These are phyloP conservation scores for Vitellaria paradoxa DNA, from an alignment of 179 eudicot genomes.

Conservation along the genomic window DNA sequence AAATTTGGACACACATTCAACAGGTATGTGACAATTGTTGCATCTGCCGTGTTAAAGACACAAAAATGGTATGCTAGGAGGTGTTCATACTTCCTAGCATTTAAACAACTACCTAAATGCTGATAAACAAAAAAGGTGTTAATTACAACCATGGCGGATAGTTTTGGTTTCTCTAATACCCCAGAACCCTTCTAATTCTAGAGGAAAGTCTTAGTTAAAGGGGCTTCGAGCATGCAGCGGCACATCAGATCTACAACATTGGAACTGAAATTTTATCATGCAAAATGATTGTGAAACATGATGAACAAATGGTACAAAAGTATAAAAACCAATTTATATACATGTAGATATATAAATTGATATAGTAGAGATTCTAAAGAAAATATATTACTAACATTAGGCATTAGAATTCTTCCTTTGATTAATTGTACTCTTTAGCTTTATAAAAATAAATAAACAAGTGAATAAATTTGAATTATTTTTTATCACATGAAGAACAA, in stretches of 20 bases:
- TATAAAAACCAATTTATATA: no score
- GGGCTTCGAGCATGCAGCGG: neutral
- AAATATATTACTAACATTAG: no score
- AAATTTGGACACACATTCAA: no score
- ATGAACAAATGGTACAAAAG: neutral
- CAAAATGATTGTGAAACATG: neutral
- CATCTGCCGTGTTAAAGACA: no score
- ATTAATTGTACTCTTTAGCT: no score
- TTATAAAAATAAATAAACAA: no score
- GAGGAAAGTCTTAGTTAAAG: neutral
- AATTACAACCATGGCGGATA: neutral
- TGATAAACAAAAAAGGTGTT: neutral
- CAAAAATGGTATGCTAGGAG: neutral
- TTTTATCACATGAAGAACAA: neutral
- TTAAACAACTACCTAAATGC: neutral
- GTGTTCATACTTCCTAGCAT: neutral
- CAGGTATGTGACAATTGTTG: neutral
- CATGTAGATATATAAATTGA: no score
- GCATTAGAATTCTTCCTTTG: no score
- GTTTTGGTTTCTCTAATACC: neutral
- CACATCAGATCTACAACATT: neutral
- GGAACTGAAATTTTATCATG: neutral
- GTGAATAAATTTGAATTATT: no score
- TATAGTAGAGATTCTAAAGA: no score
- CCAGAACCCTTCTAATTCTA: neutral